Percentiles rank a stretch among this genome's conserved stretches.
Conservation (phyloP, 1,284 basidiomycete genomes). For the Schizophyllum commune region DNA sequence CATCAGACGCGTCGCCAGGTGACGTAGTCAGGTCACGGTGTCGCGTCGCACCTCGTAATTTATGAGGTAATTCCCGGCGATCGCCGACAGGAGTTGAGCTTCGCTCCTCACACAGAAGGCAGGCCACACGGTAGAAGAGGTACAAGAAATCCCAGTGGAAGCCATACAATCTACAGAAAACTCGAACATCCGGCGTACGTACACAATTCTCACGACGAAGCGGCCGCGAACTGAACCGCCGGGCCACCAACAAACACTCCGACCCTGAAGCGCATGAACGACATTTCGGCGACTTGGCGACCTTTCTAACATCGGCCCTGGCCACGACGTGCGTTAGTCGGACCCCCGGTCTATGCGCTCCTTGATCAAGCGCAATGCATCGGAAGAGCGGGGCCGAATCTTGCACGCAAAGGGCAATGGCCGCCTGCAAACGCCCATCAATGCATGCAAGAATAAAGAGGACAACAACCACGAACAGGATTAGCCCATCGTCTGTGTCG, state of each 20-base stretch:
- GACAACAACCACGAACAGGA: slow-evolving; percentile 23
- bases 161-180: too few species aligned
- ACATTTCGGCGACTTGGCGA: too few species aligned
- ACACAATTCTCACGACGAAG: too few species aligned
- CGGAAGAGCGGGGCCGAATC: neutral
- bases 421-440: neutral
- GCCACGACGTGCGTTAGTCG: neutral
- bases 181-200: too few species aligned
- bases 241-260: too few species aligned
- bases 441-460: neutral
- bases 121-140: too few species aligned
- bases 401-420: slow-evolving; percentile 6
- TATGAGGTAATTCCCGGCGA: neutral
- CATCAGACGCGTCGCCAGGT: neutral
- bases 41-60: neutral
- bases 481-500: slow-evolving; percentile 32
- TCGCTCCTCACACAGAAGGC: too few species aligned
- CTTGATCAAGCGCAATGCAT: slow-evolving; percentile 4
- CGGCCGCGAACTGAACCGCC: too few species aligned
- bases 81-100: too few species aligned
- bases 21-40: neutral
- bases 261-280: too few species aligned
- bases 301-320: too few species aligned
- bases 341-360: neutral
- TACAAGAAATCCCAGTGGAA: too few species aligned